Evolutionary conservation across 2,329 filamentous ascomycete genomes (phyloP).

Genomic region (Teratosphaeria pseudoeucalypti): DNA sequence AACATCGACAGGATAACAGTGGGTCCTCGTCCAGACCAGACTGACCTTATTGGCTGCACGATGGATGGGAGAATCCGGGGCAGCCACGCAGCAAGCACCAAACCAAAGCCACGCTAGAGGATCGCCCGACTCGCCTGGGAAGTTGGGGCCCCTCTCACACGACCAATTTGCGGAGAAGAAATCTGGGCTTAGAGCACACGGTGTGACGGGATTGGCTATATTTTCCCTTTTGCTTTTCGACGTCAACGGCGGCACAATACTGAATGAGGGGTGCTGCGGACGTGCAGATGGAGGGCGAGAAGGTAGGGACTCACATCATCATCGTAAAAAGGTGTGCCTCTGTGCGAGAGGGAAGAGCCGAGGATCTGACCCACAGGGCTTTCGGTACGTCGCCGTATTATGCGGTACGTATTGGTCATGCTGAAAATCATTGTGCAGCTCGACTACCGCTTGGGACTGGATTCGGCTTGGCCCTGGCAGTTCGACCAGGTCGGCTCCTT

Average conservation of each 20-base stretch:
- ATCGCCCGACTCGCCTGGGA: neutral
- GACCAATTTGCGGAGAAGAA: conserved; percentile 7
- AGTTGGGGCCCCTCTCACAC: conserved; percentile 10
- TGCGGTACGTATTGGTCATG: neutral
- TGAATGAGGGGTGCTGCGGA: neutral
- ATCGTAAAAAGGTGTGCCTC: neutral
- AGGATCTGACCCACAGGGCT: neutral
- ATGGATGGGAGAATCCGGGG: conserved; percentile 3
- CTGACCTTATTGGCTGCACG: neutral
- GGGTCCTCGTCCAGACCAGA: neutral
- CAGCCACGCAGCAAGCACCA: neutral
- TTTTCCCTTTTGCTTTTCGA: neutral
- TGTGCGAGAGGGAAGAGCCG: neutral
- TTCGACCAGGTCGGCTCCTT: neutral
- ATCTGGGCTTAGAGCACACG: neutral
- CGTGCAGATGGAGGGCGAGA: neutral
- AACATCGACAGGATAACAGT: neutral
- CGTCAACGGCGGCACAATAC: neutral
- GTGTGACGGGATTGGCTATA: neutral
- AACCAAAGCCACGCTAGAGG: conserved; percentile 4
- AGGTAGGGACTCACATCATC: neutral
- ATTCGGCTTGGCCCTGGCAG: neutral
- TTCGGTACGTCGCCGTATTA: neutral
- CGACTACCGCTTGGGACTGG: neutral
- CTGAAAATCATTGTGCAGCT: neutral